A percentile compares a stretch with the other conserved stretches of the same genome.
These are phyloP conservation scores for Solanum hybrid DNA, from an alignment of 305 asterid genomes.

Conservation along the genomic window DNA sequence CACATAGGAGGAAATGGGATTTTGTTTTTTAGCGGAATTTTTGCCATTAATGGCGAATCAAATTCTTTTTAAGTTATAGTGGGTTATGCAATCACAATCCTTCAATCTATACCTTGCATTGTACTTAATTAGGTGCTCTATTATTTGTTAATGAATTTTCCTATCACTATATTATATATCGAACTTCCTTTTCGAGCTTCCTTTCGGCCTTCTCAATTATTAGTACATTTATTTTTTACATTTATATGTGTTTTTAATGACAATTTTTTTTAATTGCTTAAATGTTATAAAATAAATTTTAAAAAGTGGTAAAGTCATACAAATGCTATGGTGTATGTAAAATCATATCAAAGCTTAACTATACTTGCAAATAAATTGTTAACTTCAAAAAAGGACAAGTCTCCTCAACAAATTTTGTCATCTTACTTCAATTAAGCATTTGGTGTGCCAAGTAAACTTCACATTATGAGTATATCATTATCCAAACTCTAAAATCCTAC, in stretches of 20 bases:
- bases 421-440: not conserved
- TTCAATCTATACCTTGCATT: not conserved
- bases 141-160: not conserved
- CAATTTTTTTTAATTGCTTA: not conserved
- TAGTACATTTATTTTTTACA: too few relatives aligned
- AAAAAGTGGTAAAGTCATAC: not conserved
- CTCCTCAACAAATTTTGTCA: not conserved
- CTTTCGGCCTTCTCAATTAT: not conserved
- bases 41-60: constrained; percentile 33
- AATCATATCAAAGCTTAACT: not conserved
- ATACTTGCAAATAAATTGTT: not conserved
- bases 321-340: not conserved
- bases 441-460: not conserved
- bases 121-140: not conserved
- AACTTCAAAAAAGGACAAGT: constrained; percentile 8
- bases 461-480: not conserved
- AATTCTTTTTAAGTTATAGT: constrained; percentile 6
- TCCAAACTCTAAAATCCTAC: not conserved
- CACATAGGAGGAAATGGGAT: not conserved
- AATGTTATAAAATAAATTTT: not conserved
- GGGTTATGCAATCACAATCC: not conserved
- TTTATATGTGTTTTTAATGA: not conserved
- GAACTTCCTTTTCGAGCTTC: not conserved
- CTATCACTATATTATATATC: not conserved
- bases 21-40: constrained; percentile 11